Conservation (phyloP, 345 rosid species). For the Heritiera littoralis region DNA sequence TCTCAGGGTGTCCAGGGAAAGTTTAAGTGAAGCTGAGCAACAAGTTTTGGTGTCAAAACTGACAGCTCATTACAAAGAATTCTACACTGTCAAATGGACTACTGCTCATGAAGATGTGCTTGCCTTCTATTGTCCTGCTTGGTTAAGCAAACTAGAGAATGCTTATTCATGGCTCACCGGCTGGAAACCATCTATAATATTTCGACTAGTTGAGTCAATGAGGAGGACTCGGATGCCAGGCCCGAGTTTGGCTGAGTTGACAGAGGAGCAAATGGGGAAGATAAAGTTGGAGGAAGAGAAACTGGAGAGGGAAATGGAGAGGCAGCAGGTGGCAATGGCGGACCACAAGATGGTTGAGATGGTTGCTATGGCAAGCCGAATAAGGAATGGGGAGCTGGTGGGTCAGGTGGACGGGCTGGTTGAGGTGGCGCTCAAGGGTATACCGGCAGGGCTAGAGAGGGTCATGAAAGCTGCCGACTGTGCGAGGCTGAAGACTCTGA, state of each 20-base stretch:
- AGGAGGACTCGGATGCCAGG: constrained; percentile 31
- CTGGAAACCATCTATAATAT: constrained; percentile 71
- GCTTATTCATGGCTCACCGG: constrained; percentile 78
- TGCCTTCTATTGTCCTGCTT: constrained; percentile 57
- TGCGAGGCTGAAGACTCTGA: constrained; percentile 72
- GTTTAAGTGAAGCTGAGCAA: constrained; percentile 22
- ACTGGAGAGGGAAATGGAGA: constrained; percentile 81
- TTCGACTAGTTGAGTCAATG: constrained; percentile 51
- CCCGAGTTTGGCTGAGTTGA: constrained; percentile 29
- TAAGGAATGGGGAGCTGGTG: constrained; percentile 22
- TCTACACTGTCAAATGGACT: constrained; percentile 78
- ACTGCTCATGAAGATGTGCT: constrained; percentile 63
- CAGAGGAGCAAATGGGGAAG: constrained; percentile 53
- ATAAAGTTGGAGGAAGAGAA: constrained; percentile 65
- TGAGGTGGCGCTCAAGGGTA: constrained; percentile 51
- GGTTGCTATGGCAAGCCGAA: constrained; percentile 40
- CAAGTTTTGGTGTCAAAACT: constrained; percentile 53
- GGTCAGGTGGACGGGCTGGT: constrained; percentile 34
- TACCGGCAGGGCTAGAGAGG: constrained; percentile 52
- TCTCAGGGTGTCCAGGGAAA: constrained; percentile 17
- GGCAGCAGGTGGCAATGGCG: constrained; percentile 75
- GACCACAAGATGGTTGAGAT: constrained; percentile 68
- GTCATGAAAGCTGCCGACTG: constrained; percentile 83
- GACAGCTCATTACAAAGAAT: constrained; percentile 72
- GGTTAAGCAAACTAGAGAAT: constrained; percentile 65